A percentile compares a stretch with the other conserved stretches of the same genome.
These are phyloP conservation scores for Coemansia sp. DNA, from an alignment of 192 early-diverging fungal species.

Conservation along the genomic window DNA sequence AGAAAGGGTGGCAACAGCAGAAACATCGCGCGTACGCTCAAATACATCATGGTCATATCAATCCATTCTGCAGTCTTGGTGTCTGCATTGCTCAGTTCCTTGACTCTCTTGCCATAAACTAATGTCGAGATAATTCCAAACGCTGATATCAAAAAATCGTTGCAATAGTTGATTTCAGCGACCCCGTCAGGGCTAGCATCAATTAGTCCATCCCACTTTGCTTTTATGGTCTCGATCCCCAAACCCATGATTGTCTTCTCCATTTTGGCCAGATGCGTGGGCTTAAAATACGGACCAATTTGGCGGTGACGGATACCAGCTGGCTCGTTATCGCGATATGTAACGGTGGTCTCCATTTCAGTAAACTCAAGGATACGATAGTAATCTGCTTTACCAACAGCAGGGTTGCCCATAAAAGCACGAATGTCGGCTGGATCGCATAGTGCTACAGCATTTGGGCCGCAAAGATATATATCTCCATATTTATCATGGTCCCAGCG, in stretches of 20 bases:
- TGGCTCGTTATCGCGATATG: conserved; percentile 21
- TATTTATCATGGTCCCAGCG: conserved; percentile 16
- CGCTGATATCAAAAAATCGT: conserved; percentile 22
- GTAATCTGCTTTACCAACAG: conserved; percentile 18
- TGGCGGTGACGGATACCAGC: conserved; percentile 23
- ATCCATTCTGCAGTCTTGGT: conserved; percentile 18
- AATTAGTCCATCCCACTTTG: conserved; percentile 32
- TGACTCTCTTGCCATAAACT: conserved; percentile 24
- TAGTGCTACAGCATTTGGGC: conserved; percentile 20
- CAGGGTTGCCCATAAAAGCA: conserved; percentile 14
- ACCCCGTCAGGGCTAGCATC: conserved; percentile 6
- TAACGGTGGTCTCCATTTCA: conserved; percentile 27
- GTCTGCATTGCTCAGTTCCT: conserved; percentile 18
- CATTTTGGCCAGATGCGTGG: conserved; percentile 24
- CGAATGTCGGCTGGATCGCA: conserved; percentile 31
- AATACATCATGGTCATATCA: conserved; percentile 16
- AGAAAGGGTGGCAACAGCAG: conserved; percentile 17
- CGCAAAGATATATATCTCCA: conserved; percentile 27
- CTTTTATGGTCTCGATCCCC: conserved; percentile 23
- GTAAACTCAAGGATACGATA: conserved; percentile 23
- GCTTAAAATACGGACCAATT: conserved; percentile 27
- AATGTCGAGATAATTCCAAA: conserved; percentile 35
- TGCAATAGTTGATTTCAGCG: conserved; percentile 31
- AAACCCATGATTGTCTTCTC: conserved; percentile 31
- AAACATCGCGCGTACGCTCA: conserved; percentile 21